Conservation (phyloP, 371 early-diverging fungal genomes). For the Apophysomyces sp. region DNA sequence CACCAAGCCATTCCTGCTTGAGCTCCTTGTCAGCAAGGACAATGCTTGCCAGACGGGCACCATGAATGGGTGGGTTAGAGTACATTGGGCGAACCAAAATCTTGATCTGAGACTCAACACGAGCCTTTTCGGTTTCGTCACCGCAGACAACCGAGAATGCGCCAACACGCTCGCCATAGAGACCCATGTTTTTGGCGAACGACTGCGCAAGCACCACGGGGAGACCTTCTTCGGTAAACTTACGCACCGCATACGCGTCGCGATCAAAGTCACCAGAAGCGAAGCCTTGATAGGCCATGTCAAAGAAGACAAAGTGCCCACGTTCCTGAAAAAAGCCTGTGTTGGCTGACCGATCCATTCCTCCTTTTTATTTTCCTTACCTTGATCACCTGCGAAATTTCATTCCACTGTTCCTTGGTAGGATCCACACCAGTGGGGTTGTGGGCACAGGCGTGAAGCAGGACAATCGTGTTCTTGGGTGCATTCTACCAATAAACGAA, state of each 20-base stretch:
- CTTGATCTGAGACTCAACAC: slow-evolving; percentile 90
- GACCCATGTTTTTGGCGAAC: slow-evolving; percentile 98
- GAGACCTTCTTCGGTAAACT: slow-evolving; percentile 81
- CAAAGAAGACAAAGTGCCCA: slow-evolving; percentile 89
- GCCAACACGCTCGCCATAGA: slow-evolving; percentile 97
- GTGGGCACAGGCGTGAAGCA: slow-evolving; percentile 97
- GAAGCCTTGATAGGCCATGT: slow-evolving; percentile 98
- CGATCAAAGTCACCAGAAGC: slow-evolving; percentile 89
- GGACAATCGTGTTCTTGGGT: slow-evolving; percentile 83
- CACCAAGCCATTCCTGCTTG: slow-evolving; percentile 81
- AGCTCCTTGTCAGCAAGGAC: slow-evolving; percentile 75
- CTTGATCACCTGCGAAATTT: slow-evolving; percentile 77
- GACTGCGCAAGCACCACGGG: slow-evolving; percentile 86
- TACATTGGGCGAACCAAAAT: slow-evolving; percentile 94
- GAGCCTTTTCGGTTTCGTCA: slow-evolving; percentile 71
- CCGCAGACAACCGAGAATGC: slow-evolving; percentile 83
- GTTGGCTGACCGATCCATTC: neutral
- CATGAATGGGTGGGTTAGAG: slow-evolving; percentile 94
- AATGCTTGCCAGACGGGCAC: slow-evolving; percentile 87
- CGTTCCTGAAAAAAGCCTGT: slow-evolving; percentile 43
- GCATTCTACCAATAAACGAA: slow-evolving; percentile 46
- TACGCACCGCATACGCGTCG: slow-evolving; percentile 92
- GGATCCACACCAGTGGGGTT: slow-evolving; percentile 99
- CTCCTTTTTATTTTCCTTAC: slow-evolving; percentile 14
- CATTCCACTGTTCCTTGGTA: slow-evolving; percentile 84